These are phyloP conservation scores for Trichosanthes cucumerina DNA, from an alignment of 306 rosid species.

Conservation along the genomic window DNA sequence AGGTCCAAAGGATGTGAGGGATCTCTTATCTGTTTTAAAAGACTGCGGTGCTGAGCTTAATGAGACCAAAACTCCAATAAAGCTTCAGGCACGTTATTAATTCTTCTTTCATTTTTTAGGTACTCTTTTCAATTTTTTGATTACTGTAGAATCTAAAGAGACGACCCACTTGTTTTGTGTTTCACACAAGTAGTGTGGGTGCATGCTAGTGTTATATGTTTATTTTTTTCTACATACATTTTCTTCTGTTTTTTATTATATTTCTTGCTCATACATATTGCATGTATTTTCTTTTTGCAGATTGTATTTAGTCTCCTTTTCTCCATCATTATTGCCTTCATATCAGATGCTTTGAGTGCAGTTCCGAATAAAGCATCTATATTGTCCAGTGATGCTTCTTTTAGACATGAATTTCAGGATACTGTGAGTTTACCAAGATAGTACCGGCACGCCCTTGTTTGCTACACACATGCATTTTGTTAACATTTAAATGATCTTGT, in stretches of 20 bases:
- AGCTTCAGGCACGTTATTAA: conserved; percentile 48
- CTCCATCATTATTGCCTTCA: conserved; percentile 64
- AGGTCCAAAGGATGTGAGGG: conserved; percentile 79
- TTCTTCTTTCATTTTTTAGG: conserved; percentile 8
- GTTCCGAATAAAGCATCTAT: conserved; percentile 76
- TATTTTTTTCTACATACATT: conserved; percentile 11
- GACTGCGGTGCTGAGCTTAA: conserved; percentile 59
- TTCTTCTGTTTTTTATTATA: conserved; percentile 3
- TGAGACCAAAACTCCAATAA: conserved; percentile 37
- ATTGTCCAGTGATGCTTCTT: conserved; percentile 60
- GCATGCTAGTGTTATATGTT: background rate
- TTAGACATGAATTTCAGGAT: conserved; percentile 72
- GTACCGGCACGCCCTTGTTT: conserved; percentile 12
- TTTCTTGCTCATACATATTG: background rate
- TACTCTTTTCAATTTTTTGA: background rate
- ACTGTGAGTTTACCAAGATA: conserved; percentile 39
- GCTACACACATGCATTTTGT: background rate
- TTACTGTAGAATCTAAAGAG: background rate
- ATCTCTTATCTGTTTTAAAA: conserved; percentile 54
- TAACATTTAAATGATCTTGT: background rate
- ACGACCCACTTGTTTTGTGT: background rate
- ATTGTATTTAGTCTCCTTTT: conserved; percentile 79
- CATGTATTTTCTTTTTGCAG: conserved; percentile 39
- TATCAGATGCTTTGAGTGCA: conserved; percentile 85
- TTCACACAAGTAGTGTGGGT: background rate